A percentile compares a stretch with the other conserved stretches of the same genome.
phyloP scores from a whole-genome alignment of 805 yeast genomes.

The Starmerella riodocensis region DNA sequence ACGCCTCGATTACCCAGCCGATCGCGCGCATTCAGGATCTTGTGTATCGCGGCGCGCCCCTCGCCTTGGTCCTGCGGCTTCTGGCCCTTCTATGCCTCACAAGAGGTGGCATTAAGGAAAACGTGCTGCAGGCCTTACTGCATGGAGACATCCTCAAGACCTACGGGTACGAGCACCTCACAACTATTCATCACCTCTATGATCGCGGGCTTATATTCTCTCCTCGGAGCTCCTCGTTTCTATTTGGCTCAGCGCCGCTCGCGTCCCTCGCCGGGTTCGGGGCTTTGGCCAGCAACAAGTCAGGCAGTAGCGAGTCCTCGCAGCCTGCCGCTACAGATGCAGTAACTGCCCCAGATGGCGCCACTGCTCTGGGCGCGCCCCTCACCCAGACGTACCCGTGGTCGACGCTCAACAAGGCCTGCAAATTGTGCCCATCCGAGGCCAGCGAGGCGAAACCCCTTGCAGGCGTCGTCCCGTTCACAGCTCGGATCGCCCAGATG shows the following conservation, averaged over 20 bases:
- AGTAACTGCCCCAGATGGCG: neutral
- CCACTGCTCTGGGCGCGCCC: neutral
- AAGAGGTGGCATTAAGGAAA: constrained; percentile 60
- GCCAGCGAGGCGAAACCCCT: constrained; percentile 30
- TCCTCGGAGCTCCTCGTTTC: constrained; percentile 17
- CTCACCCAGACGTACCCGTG: constrained; percentile 14
- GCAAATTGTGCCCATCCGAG: constrained; percentile 16
- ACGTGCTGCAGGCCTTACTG: constrained; percentile 31
- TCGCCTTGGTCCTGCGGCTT: constrained; percentile 38
- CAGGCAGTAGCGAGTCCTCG: neutral
- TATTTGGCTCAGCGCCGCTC: constrained; percentile 23
- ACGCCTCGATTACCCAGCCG: constrained; percentile 31
- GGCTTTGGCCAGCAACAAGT: neutral
- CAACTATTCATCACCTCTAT: constrained; percentile 37
- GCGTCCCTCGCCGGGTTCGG: constrained; percentile 16
- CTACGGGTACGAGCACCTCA: constrained; percentile 47
- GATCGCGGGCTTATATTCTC: constrained; percentile 37
- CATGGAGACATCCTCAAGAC: constrained; percentile 41
- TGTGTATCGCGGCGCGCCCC: constrained; percentile 34
- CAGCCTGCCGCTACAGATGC: neutral
- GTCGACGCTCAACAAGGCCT: constrained; percentile 14
- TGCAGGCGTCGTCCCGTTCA: constrained; percentile 72
- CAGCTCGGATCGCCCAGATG: constrained; percentile 51
- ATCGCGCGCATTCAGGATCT: constrained; percentile 36
- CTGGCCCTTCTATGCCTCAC: constrained; percentile 47